These are phyloP conservation scores for Pseudoturritis turrita DNA, from an alignment of 345 rosid species.

Conservation along the genomic window DNA sequence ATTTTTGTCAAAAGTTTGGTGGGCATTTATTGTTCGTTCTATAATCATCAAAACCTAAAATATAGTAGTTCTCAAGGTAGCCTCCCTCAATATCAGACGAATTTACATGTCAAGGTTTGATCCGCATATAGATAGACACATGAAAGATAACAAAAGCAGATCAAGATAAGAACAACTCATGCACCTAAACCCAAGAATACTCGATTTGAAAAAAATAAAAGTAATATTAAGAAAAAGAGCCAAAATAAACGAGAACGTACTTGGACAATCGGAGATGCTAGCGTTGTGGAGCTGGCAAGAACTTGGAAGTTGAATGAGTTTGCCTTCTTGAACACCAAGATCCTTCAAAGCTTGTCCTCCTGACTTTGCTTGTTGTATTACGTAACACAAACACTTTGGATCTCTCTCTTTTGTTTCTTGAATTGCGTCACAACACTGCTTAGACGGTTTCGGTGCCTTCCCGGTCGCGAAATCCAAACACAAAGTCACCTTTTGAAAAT, in stretches of 20 bases:
- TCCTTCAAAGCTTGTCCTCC: constrained; percentile 49
- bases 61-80: neutral
- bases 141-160: neutral
- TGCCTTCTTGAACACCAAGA: constrained; percentile 62
- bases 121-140: neutral
- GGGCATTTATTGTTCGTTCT: neutral
- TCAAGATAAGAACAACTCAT: neutral
- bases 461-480: constrained; percentile 72
- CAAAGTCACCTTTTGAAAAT: constrained; percentile 49
- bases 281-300: constrained; percentile 71
- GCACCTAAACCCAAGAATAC: neutral
- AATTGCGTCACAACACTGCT: constrained; percentile 63
- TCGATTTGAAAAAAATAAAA: neutral
- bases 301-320: constrained; percentile 72
- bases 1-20: too few species aligned
- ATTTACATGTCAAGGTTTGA: neutral
- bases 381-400: constrained; percentile 74
- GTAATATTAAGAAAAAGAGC: neutral
- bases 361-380: constrained; percentile 56
- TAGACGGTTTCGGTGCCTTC: constrained; percentile 43
- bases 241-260: constrained; percentile 33
- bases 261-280: constrained; percentile 58
- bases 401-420: constrained; percentile 45
- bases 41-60: neutral
- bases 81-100: neutral